Conservation (phyloP, 768 basidiomycete genomes). For the Termitomyces sp. region DNA sequence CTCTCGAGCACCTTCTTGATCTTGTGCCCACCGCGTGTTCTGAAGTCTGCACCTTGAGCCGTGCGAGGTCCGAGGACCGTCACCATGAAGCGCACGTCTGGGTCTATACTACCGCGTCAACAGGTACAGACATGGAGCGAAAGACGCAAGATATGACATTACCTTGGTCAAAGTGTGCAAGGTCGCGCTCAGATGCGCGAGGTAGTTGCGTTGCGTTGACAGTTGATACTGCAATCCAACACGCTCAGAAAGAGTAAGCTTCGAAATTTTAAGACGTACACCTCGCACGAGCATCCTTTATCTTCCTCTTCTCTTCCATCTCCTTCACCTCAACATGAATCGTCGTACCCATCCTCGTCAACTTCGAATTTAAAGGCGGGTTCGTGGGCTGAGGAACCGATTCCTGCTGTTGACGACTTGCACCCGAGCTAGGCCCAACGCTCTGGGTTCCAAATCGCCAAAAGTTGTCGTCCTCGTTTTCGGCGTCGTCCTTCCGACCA, state of each 20-base stretch:
- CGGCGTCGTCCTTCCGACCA: not conserved
- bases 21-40: constrained; percentile 37
- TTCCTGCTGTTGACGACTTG: not conserved
- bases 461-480: not conserved
- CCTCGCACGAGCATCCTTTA: not conserved
- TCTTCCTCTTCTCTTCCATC: not conserved
- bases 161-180: not conserved
- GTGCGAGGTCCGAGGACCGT: constrained; percentile 20
- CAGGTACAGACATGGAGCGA: too few relatives aligned
- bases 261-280: not conserved
- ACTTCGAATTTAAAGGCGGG: not conserved
- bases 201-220: not conserved
- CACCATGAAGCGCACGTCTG: constrained; percentile 25
- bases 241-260: not conserved
- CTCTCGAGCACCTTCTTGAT: constrained; percentile 37
- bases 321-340: not conserved
- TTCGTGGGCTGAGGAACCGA: not conserved
- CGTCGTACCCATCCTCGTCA: not conserved
- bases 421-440: not conserved
- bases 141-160: not conserved
- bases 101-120: not conserved
- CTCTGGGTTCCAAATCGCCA: constrained; percentile 5
- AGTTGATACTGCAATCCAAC: not conserved
- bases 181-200: not conserved
- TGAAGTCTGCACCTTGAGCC: constrained; percentile 29